A percentile compares a stretch with the other conserved stretches of the same genome.
phyloP scores from a whole-genome alignment of 2,329 filamentous ascomycete species.

The Gnomoniopsis smithogilvyi region DNA sequence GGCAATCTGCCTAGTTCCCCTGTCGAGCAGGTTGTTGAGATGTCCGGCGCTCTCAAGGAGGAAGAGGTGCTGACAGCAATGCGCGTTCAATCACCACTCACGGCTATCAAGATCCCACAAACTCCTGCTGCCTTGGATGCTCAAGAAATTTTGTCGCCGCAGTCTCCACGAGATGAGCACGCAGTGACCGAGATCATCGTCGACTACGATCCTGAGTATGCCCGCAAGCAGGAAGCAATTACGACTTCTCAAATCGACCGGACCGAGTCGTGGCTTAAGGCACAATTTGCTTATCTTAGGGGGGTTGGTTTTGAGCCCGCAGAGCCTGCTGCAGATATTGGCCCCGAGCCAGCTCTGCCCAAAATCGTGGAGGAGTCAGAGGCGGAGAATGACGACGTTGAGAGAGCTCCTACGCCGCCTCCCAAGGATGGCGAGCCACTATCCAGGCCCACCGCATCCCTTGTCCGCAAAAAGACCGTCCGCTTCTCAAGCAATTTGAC shows the following conservation, averaged over 20 bases:
- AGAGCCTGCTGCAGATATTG: conserved; percentile 31
- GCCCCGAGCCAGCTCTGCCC: conserved; percentile 30
- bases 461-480: conserved; percentile 64
- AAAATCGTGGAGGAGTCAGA: conserved; percentile 6
- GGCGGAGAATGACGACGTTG: conserved; percentile 26
- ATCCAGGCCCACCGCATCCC: conserved; percentile 21
- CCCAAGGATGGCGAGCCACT: conserved; percentile 16
- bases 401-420: conserved; percentile 23
- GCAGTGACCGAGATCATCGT: conserved; percentile 62
- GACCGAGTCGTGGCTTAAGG: conserved; percentile 81
- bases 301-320: conserved; percentile 51
- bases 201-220: conserved; percentile 74
- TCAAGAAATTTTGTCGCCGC: conserved; percentile 30
- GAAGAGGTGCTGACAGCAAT: conserved; percentile 65
- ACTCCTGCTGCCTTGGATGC: conserved; percentile 27
- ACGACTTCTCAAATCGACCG: conserved; percentile 76
- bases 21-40: conserved; percentile 67
- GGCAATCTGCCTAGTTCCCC: conserved; percentile 41
- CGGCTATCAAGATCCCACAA: conserved; percentile 25
- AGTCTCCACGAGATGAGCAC: conserved; percentile 51
- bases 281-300: conserved; percentile 74
- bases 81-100: conserved; percentile 33
- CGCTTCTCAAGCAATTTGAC: conserved; percentile 62
- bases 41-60: conserved; percentile 48
- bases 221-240: conserved; percentile 66